Evolutionary conservation across 495 filamentous ascomycete species (phyloP), one percentile per base, ranked within the genome.

Genomic region (Lasiosphaeriaceae sp.): DNA sequence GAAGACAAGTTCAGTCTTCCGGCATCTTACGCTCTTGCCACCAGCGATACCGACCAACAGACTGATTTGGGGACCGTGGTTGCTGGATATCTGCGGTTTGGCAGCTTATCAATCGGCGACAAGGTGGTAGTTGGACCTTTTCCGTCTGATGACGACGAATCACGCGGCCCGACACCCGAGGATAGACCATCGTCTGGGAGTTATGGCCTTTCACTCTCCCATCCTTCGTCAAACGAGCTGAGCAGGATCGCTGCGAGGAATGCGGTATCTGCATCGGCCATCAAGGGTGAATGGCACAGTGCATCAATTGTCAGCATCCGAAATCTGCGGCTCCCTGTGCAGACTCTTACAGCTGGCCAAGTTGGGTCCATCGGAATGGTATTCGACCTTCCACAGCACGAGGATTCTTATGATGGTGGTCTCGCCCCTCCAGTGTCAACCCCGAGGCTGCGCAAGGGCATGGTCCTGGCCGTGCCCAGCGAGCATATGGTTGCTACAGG

Each of bases 301-400:
- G 87, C 90, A n/a, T 83, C 78, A 20, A 85, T 97, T 47, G 81
- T 90, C 47, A 96, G 91, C 57, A 85, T 97, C 26, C 87, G 95
- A 19, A 92, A 96, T 61, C 78, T 98, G 8, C 83, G 95, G 17
- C 77, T 96, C 5, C 90, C 94, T 0, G 90, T 96, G 2, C 87
- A 84, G 47, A 86, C 78, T 0, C 78, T 98, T 0, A 75, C 82
- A 16, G 80, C 83, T 14, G 94, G 90, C 50, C 91, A 97, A 76
- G 93, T 94, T 2, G 94, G 95, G 2, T 96, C 91, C 2, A 83
- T 98, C 23, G 93, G 92, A 2, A 74, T 97, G 52, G 81, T 88
- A 19, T 83, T 88, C 59, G 72, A 77, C 47, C 59, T 52, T 0
- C 52, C 56, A 31, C 47, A 56, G 21, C 55, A 59, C 17, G 67